These are phyloP conservation scores for Cerioporus squamosus DNA, from an alignment of 1,284 basidiomycete genomes.

Conservation along the genomic window DNA sequence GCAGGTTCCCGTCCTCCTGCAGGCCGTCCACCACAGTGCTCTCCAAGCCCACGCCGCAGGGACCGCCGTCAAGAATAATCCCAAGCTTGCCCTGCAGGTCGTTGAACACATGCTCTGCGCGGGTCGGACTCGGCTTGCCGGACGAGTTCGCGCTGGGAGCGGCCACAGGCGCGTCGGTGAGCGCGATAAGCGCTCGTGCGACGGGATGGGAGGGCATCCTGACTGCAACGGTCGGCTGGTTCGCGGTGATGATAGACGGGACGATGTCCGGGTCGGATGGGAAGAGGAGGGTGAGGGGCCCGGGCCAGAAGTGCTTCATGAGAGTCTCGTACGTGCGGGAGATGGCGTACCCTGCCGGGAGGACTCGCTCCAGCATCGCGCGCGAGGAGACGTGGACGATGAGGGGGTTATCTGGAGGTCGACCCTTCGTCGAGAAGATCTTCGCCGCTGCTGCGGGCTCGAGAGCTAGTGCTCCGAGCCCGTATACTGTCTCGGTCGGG, in stretches of 20 bases:
- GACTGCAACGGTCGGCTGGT: constrained; percentile 85
- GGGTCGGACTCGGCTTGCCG: constrained; percentile 93
- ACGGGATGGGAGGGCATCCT: constrained; percentile 95
- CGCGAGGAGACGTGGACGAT: constrained; percentile 95
- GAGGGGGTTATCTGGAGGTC: constrained; percentile 95
- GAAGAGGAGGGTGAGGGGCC: constrained; percentile 91
- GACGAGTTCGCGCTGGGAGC: constrained; percentile 97
- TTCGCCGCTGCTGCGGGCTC: constrained; percentile 64
- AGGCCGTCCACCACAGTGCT: constrained; percentile 95
- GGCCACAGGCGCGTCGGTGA: constrained; percentile 80
- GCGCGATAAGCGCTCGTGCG: constrained; percentile 87
- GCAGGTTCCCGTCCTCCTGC: constrained; percentile 70
- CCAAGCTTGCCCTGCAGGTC: constrained; percentile 81
- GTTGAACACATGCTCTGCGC: constrained; percentile 83
- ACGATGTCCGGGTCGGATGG: constrained; percentile 66
- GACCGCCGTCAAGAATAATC: constrained; percentile 92
- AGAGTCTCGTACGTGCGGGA: constrained; percentile 72
- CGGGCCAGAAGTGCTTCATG: constrained; percentile 93
- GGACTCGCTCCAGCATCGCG: constrained; percentile 77
- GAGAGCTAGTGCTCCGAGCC: constrained; percentile 88
- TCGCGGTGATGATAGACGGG: constrained; percentile 75
- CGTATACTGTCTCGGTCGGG: constrained; percentile 99
- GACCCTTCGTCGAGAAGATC: constrained; percentile 91
- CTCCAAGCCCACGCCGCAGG: constrained; percentile 91
- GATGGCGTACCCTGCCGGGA: constrained; percentile 66